These are phyloP conservation scores for Clavispora carvajalis DNA, from an alignment of 805 yeast species.

Conservation along the genomic window DNA sequence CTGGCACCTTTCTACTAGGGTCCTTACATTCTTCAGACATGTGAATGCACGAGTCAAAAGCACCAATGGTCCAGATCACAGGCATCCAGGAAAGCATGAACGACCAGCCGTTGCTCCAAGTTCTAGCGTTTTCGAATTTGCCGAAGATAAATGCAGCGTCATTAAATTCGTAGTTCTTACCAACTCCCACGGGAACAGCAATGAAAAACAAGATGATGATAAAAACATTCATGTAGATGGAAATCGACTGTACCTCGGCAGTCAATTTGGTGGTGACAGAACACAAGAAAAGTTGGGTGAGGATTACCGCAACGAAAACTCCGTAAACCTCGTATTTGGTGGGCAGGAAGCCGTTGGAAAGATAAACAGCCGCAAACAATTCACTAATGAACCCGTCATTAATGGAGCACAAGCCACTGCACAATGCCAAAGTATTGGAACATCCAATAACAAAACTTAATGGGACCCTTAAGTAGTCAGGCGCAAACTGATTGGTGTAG, in stretches of 20 bases:
- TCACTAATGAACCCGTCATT: conserved; percentile 62
- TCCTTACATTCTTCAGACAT: conserved; percentile 66
- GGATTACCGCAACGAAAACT: conserved; percentile 53
- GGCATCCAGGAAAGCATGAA: conserved; percentile 51
- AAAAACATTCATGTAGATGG: conserved; percentile 51
- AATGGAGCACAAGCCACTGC: conserved; percentile 63
- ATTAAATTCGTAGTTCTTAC: conserved; percentile 28
- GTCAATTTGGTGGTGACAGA: conserved; percentile 50
- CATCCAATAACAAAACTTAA: conserved; percentile 46
- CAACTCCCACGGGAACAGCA: conserved; percentile 58
- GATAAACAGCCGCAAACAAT: conserved; percentile 50
- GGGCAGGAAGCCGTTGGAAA: conserved; percentile 44
- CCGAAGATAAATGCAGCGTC: conserved; percentile 52
- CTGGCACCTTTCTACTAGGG: conserved; percentile 60
- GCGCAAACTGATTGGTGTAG: conserved; percentile 6
- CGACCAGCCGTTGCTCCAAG: conserved; percentile 57
- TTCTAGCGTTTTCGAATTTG: conserved; percentile 41
- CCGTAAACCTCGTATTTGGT: conserved; percentile 55
- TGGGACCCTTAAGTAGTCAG: conserved; percentile 2
- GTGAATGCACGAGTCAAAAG: conserved; percentile 64
- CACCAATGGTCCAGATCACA: conserved; percentile 67
- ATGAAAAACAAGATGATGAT: conserved; percentile 50
- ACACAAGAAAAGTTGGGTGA: conserved; percentile 47
- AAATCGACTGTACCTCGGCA: conserved; percentile 53
- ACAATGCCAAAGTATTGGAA: conserved; percentile 58